Base-by-base conservation (phyloP, 2,329 filamentous ascomycete genomes). In the Ophiocordyceps camponoti-saundersi region DNA sequence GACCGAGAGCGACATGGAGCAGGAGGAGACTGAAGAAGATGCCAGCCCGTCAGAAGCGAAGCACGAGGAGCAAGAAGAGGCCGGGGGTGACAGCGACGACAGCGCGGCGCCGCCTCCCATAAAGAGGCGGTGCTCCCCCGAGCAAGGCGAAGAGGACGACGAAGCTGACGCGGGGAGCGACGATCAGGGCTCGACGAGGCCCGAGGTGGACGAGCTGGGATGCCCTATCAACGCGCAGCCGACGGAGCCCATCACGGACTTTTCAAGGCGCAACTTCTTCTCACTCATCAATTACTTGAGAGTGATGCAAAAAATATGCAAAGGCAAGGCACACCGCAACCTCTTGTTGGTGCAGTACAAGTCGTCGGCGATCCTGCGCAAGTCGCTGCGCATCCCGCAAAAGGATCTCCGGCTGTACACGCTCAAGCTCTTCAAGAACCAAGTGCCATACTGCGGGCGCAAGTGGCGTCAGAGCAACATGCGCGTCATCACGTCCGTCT, bases 381-480 rank as follows among this genome's bases (percentile, higher is more conserved):
- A 95, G 63, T 82, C 85, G 6, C 77, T 98, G 16, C 90, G 92
- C 55, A 83, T 95, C 21, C 90, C 90, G 0, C 87, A 98, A 57
- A 82, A 81, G 2, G 77, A 87, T 57, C 72, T 98, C 40, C 80
- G 92, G 6, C 79, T 95, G 42, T 96, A 96, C 68, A 95, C 92
- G 0, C 77, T 98, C 55, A 98, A 98, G 65, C 75, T 98, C 0
- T 96, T 96, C 79, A 98, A 98, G 65, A 92, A 88, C 50, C 92
- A 98, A 64, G 92, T 98, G 5, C 92, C 92, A 1, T 98, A 95
- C 69, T 96, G 90, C 63, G 90, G 92, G 21, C 82, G 92, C 42
- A 98, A 98, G 67, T 98, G 92, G 92, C 81, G 92, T 15, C 92
- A 96, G 67, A 81, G 80, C 55, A 96, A 98, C 64, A 98, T 98